A percentile compares a stretch with the other conserved stretches of the same genome.
Evolutionary conservation across 805 yeast genomes (phyloP).

Genomic region (Yamadazyma phyllophila): DNA sequence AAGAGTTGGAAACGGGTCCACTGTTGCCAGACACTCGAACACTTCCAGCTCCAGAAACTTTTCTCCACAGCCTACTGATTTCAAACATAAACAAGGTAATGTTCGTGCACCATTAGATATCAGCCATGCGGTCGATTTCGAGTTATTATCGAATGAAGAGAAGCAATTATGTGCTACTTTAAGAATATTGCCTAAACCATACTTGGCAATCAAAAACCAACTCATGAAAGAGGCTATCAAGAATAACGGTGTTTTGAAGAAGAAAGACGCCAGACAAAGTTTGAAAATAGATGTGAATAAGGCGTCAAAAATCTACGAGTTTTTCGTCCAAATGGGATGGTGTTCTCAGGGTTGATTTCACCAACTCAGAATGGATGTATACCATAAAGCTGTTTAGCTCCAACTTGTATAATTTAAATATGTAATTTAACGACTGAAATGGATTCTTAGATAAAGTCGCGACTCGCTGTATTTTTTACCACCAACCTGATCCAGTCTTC

Average conservation of each 20-base stretch:
- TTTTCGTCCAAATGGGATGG: slow-evolving; percentile 93
- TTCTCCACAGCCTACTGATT: slow-evolving; percentile 39
- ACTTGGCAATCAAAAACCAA: slow-evolving; percentile 86
- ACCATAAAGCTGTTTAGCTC: no score
- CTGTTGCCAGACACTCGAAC: slow-evolving; percentile 16
- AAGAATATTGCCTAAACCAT: slow-evolving; percentile 89
- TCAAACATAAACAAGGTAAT: slow-evolving; percentile 41
- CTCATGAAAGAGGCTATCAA: slow-evolving; percentile 83
- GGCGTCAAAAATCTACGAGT: slow-evolving; percentile 86
- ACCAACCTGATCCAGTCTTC: not conserved
- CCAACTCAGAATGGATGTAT: no score
- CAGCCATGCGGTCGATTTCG: slow-evolving; percentile 76
- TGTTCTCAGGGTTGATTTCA: slow-evolving; percentile 39
- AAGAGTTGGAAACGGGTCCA: slow-evolving; percentile 45
- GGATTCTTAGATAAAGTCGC: not conserved
- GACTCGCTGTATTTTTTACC: not conserved
- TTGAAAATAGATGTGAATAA: slow-evolving; percentile 83
- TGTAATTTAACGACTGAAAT: not conserved
- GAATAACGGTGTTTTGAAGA: slow-evolving; percentile 79
- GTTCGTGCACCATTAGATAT: slow-evolving; percentile 62
- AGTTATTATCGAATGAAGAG: slow-evolving; percentile 82
- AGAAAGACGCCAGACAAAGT: slow-evolving; percentile 80
- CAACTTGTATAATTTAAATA: not conserved
- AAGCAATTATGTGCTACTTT: slow-evolving; percentile 79
- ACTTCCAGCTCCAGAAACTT: slow-evolving; percentile 14